Base-by-base conservation (phyloP, 805 yeast genomes). In the Kodamaea neixiangensis region DNA sequence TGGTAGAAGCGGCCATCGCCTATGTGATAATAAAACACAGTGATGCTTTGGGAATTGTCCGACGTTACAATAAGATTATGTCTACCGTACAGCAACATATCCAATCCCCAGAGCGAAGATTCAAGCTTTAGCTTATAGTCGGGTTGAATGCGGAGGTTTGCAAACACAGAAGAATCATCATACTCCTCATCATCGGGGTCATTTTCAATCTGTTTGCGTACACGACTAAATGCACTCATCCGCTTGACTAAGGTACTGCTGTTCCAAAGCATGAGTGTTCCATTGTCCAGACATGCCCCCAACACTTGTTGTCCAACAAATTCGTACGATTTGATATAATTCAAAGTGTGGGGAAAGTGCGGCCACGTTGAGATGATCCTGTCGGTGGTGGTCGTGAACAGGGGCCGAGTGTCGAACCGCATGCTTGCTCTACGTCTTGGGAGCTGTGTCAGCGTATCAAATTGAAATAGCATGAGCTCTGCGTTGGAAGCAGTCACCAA, bases 81-180 rank as follows among this genome's bases (percentile, higher is more conserved):
- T 42, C 54, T 22, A 3, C 56, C 59, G 33, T 54, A 56, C 5
- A 33, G 21, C 21, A 64, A 55, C 35, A 78, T 64, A 58, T 82
- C 87, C 15, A 82, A 57, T 0, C 89, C 88, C 91, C 91, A 86
- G 1, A 77, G 81, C 1, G 87, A 81, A 1, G 77, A 65, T 5
- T 67, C 67, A 44, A 77, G 56, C 29, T 64, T 67, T 2, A 78
- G 49, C 20, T 57, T 59, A 33, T 65, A 58, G 17, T 62, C 68
- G 2, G 73, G 61, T 5, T 57, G 52, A 1, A 67, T 49, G 25
- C 56, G 56, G 9, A 61, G 48, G 7, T 62, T 65, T 54, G 38
- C 58, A 51, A 55, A 64, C 54, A 39, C 25, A 14, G 38, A 11
- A 3, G 49, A 31, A 9, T 33, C 35, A 40, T 40, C 40, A 33